These are phyloP conservation scores for Rachicladosporium sp. DNA, from an alignment of 2,329 filamentous ascomycete species.

Conservation along the genomic window DNA sequence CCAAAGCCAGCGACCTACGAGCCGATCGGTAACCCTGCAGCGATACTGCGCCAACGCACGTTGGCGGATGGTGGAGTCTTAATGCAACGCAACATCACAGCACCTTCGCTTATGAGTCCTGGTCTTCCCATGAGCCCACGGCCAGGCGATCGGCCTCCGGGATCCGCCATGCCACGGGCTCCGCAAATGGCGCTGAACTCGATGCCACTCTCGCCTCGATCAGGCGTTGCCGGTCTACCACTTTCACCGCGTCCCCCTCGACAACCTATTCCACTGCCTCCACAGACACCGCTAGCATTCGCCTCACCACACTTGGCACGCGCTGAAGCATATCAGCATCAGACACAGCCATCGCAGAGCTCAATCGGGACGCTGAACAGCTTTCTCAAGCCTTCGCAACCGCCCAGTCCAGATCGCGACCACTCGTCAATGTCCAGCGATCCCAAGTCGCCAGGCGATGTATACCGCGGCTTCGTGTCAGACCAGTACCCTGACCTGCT, in stretches of 20 bases:
- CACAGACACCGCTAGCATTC: constrained; percentile 55
- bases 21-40: constrained; percentile 13
- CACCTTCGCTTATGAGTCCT: constrained; percentile 45
- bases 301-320: constrained; percentile 37
- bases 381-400: constrained; percentile 13
- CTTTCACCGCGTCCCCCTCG: constrained; percentile 62
- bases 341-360: constrained; percentile 12
- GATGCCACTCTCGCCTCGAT: constrained; percentile 55
- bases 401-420: constrained; percentile 14
- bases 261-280: constrained; percentile 60
- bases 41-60: constrained; percentile 18
- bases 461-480: constrained; percentile 67
- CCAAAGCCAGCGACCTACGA: constrained; percentile 9
- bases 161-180: constrained; percentile 47
- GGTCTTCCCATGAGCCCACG: constrained; percentile 51
- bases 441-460: constrained; percentile 27
- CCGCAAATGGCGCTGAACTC: constrained; percentile 46
- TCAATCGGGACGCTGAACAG: constrained; percentile 2
- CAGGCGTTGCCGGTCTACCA: constrained; percentile 40
- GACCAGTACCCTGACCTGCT: constrained; percentile 81
- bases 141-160: constrained; percentile 46
- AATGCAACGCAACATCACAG: constrained; percentile 19
- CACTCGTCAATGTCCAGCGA: constrained; percentile 16
- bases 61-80: constrained; percentile 13
- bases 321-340: constrained; percentile 24